Evolutionary conservation across 148 eudicot genomes (phyloP), one percentile per base, ranked within the genome.

Genomic region (Rhododendron griersonianum): DNA sequence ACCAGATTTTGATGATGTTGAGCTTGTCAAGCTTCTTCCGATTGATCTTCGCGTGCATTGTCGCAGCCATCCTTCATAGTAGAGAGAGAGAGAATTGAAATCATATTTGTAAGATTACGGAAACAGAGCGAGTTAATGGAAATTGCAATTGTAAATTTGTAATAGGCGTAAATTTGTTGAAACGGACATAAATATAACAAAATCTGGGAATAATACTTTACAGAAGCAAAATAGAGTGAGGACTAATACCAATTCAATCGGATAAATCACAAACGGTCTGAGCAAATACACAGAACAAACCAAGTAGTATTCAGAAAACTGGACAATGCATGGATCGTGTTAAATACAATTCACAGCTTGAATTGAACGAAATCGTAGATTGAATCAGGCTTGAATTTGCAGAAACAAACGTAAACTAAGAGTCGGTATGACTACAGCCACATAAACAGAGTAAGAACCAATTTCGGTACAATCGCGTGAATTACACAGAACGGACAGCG

Each of bases 41-140:
- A 79, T 94, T 92, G 78, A 98, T 90, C 85, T 94, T 98, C 80
- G 93, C 93, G 71, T 95, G 98, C 93, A 93, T 90, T 69, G 99
- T 98, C 8, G 99, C 99, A n/a, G 99, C 98, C 96, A 93, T 93
- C 99, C 99, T 97, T 90, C 76, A 50, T 50, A 7, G 7, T 45
- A 85, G 6, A 16, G 44, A 69, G 19, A 65, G 30, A 59, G 45
- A 88, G n/a, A 83, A 73, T 76, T 4, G 71, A 50, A 74, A 23
- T n/a, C 71, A 10, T 23, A 21, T 57, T 33, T n/a, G 41, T 51
- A 11, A 50, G 82, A 80, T 80, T 80, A 50, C 23, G 16, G 5
- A 65, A 84, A 73, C 74, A 59, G 86, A 77, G 87, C 41, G 77
- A 25, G 23, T 85, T 30, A 25, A 86, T 47, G 57, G 35, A 25